Percentiles rank a stretch among this genome's conserved stretches.
Conservation (phyloP, 768 basidiomycete genomes). For the Collybia mongolica region DNA sequence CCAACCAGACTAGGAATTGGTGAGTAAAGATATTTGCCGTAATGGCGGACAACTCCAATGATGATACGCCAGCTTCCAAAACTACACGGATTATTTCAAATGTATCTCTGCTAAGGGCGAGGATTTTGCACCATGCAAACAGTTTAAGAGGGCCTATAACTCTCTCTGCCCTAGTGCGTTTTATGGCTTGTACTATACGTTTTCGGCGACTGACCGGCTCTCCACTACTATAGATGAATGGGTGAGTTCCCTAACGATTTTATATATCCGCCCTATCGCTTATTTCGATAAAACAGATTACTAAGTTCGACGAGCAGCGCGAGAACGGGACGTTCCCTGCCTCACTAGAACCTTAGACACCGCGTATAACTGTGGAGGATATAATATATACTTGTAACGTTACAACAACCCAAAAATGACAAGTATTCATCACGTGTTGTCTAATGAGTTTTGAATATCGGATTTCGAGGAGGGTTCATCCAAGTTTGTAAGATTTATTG, state of each 20-base stretch:
- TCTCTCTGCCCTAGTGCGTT: constrained; percentile 97
- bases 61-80: constrained; percentile 69
- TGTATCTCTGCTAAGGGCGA: constrained; percentile 97
- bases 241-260: constrained; percentile 44
- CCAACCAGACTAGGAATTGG: constrained; percentile 98
- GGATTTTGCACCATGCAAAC: constrained; percentile 97
- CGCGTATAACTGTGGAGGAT: neutral
- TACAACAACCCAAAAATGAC: constrained; percentile 5
- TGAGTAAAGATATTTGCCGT: neutral
- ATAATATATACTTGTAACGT: neutral
- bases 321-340: constrained; percentile 92
- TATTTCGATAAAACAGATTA: constrained; percentile 47
- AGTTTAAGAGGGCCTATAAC: constrained; percentile 95
- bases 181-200: constrained; percentile 1
- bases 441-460: neutral
- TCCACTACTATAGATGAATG: constrained; percentile 71
- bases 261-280: constrained; percentile 7
- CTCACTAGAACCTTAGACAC: constrained; percentile 64
- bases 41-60: neutral
- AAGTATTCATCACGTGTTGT: constrained; percentile 12
- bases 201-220: neutral
- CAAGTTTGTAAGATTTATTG: neutral
- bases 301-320: constrained; percentile 93
- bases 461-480: neutral
- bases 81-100: constrained; percentile 99